These are phyloP conservation scores for Vachellia pachyceras DNA, from an alignment of 306 rosid species.

Conservation along the genomic window DNA sequence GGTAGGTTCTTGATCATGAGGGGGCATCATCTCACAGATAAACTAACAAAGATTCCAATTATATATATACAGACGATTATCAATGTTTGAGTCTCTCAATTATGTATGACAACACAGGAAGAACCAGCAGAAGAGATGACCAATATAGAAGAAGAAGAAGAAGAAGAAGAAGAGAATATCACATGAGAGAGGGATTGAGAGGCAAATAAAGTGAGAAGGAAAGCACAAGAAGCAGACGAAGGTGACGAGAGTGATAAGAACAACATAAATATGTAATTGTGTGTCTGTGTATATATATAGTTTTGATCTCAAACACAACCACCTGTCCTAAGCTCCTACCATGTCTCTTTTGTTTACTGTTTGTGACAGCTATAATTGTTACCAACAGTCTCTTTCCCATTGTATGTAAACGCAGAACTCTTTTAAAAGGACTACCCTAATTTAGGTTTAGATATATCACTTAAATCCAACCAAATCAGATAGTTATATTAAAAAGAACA, in stretches of 20 bases:
- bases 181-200: background rate
- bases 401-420: too few relatives aligned
- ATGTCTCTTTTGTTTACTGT: background rate
- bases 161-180: too few relatives aligned
- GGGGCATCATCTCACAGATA: conserved; percentile 61
- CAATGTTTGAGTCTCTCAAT: background rate
- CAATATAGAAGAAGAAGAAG: background rate
- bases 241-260: background rate
- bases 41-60: background rate
- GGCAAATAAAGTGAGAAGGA: background rate
- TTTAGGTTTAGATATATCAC: too few relatives aligned
- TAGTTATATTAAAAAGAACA: too few relatives aligned
- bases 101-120: background rate
- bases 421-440: too few relatives aligned
- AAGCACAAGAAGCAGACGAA: conserved; percentile 29
- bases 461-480: too few relatives aligned
- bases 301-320: background rate
- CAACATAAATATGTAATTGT: background rate
- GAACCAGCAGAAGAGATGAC: background rate
- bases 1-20: conserved; percentile 52
- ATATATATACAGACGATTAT: background rate
- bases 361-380: background rate
- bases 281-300: too few relatives aligned
- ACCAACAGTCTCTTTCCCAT: background rate
- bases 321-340: too few relatives aligned